A percentile compares a stretch with the other conserved stretches of the same genome.
Evolutionary conservation across 306 rosid species (phyloP).

Genomic region (Castanopsis chinensis): DNA sequence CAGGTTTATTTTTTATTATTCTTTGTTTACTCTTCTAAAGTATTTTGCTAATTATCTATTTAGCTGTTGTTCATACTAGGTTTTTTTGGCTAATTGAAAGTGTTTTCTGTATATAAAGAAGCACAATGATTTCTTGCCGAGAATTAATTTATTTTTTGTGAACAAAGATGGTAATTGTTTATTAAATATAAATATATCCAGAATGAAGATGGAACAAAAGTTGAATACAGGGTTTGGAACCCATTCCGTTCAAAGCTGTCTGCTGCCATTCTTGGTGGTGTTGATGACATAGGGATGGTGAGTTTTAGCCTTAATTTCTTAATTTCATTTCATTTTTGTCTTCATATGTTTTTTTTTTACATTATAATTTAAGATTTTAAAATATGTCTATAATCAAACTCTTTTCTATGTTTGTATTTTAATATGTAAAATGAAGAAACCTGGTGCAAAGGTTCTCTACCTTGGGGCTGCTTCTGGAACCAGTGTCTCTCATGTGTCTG

Average conservation of each 20-base stretch:
- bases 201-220: slow-evolving; percentile 20
- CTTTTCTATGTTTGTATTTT: no score
- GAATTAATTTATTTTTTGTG: neutral
- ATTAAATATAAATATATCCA: neutral
- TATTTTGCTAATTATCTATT: no score
- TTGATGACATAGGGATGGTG: slow-evolving; percentile 83
- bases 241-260: slow-evolving; percentile 94
- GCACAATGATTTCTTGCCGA: neutral
- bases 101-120: no score
- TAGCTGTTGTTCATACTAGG: no score
- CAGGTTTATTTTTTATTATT: slow-evolving; percentile 35
- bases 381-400: neutral
- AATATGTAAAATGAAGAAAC: no score
- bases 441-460: no score
- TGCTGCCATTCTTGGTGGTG: slow-evolving; percentile 90
- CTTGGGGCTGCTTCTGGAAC: slow-evolving; percentile 67
- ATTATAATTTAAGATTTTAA: no score
- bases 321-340: no score
- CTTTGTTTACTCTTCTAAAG: no score
- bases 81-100: no score
- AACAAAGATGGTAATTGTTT: neutral
- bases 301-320: neutral
- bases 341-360: neutral
- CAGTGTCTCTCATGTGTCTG: slow-evolving; percentile 92
- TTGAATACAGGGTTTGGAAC: slow-evolving; percentile 86